Base-by-base conservation (phyloP, 768 basidiomycete species). In the Collybia mongolica region DNA sequence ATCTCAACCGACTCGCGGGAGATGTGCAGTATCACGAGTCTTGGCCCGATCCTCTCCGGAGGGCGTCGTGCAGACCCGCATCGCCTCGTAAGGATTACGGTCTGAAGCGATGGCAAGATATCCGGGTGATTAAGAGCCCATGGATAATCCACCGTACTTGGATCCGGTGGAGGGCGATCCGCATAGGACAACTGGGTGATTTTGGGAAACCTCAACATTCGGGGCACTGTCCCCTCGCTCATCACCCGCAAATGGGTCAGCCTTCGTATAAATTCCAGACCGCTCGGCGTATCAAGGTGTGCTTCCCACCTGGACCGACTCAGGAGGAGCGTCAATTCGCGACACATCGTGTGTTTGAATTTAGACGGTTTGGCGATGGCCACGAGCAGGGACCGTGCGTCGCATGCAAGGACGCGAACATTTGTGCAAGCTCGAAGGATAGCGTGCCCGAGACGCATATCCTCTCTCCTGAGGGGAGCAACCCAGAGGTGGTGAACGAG, bases 171-270 rank as follows among this genome's bases (percentile, higher is more conserved):
- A 44, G 53, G 47, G 22, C 36, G 49, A 23, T 59, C 54, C 15
- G 26, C 28, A 40, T 68, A 71, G 18, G 70, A 70, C 18, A 73
- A 55, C 40, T 70, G 61, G 3, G 63, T 60, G 35, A 73, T 63
- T 11, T 57, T 53, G 2, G 53, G 51, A 17, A 66, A 61, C 0
- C 53, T 45, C 18, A 66, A 15, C 12, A 52, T 38, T 14, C 26
- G 53, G 3, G 68, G 69, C 3, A 69, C 51, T 17, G 55, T 55
- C 24, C 67, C 40, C 35, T 59, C 65, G 14, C 65, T 64, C 44
- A 66, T 62, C 29, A 72, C 60, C 5, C 70, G 68, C 14, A 73
- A 51, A 42, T 67, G 70, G 9, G 66, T 66, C 17, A 73, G 54
- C 48, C 61, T 64, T 11, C 46, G 51, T 29, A 73, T 54, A 49